A percentile compares a stretch with the other conserved stretches of the same genome.
Conservation (phyloP, 2,329 filamentous ascomycete species). For the Colletotrichum sp. region DNA sequence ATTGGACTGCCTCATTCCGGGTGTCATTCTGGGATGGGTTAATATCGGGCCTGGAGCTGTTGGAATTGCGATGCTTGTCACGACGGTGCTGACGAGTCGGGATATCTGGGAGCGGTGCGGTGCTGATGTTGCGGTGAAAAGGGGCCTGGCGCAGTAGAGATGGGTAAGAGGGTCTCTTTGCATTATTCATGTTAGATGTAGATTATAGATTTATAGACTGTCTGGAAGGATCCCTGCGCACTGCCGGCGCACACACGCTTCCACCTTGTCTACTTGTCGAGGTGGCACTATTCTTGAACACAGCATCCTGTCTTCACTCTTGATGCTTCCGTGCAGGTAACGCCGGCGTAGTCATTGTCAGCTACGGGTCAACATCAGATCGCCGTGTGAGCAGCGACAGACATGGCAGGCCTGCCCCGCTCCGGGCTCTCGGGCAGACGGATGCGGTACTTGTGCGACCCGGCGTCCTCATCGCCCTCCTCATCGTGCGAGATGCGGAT, state of each 20-base stretch:
- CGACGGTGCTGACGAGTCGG: slow-evolving; percentile 64
- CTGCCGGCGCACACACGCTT: not conserved
- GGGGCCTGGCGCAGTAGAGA: not conserved
- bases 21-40: slow-evolving; percentile 65
- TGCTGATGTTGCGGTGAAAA: not conserved
- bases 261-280: not conserved
- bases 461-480: not conserved
- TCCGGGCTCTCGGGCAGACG: slow-evolving; percentile 8
- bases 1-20: slow-evolving; percentile 69
- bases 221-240: not conserved
- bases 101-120: slow-evolving; percentile 65
- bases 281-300: not conserved
- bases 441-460: slow-evolving; percentile 16
- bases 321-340: not conserved
- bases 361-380: not conserved
- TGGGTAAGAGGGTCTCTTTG: not conserved
- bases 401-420: not conserved
- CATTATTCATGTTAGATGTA: not conserved
- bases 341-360: not conserved
- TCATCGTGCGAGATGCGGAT: slow-evolving; percentile 2
- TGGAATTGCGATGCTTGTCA: slow-evolving; percentile 63
- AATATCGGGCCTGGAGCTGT: slow-evolving; percentile 55
- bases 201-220: not conserved
- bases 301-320: not conserved
- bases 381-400: not conserved